These are phyloP conservation scores for Umbelopsis ramanniana DNA, from an alignment of 192 early-diverging fungal species.

Conservation along the genomic window DNA sequence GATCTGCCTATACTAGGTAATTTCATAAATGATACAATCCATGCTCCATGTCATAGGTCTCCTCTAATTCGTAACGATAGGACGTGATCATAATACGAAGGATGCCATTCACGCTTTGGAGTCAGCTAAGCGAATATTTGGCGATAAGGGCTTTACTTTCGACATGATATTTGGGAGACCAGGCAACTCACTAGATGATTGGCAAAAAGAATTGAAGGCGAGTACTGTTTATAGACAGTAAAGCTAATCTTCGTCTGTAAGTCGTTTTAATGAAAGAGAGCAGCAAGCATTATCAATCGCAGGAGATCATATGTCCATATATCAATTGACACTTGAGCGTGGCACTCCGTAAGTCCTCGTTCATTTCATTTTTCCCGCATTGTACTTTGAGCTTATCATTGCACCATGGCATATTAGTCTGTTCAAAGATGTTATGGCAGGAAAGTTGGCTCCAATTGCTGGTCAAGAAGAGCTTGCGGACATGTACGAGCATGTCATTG, in stretches of 20 bases:
- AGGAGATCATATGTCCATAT: constrained; percentile 54
- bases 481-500: constrained; percentile 54
- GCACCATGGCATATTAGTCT: background rate
- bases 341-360: constrained; percentile 50
- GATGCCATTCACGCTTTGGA: constrained; percentile 47
- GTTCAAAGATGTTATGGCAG: constrained; percentile 31
- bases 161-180: constrained; percentile 59
- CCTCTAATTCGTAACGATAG: constrained; percentile 18
- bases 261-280: background rate
- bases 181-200: constrained; percentile 47
- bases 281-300: constrained; percentile 49
- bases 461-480: constrained; percentile 46
- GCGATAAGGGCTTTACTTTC: constrained; percentile 45
- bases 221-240: background rate
- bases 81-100: constrained; percentile 50
- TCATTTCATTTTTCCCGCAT: background rate
- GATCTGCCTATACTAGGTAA: constrained; percentile 43
- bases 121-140: constrained; percentile 48
- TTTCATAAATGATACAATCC: background rate
- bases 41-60: too few relatives aligned
- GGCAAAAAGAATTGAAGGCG: constrained; percentile 48
- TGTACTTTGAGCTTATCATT: background rate
- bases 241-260: background rate
- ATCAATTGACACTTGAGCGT: constrained; percentile 56
- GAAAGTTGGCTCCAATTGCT: constrained; percentile 37